Evolutionary conservation across 2,329 filamentous ascomycete genomes (phyloP).

Genomic region (Aspergillus bombycis): DNA sequence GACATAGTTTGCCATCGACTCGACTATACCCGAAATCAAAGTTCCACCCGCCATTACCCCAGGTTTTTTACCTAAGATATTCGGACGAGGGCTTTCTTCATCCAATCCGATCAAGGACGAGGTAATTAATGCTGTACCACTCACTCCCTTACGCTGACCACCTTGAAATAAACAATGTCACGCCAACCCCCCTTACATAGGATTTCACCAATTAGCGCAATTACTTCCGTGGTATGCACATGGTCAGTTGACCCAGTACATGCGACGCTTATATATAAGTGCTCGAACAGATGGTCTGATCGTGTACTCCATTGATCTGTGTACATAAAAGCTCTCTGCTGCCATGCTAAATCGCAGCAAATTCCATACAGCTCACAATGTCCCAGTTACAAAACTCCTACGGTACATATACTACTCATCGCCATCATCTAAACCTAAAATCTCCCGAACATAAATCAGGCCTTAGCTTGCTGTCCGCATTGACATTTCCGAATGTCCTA

Average conservation of each 20-base stretch:
- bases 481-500: slow-evolving; percentile 4
- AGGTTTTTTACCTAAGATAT: neutral
- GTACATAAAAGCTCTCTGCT: neutral
- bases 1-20: neutral
- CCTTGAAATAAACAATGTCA: neutral
- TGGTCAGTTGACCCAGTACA: neutral
- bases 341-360: neutral
- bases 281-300: neutral
- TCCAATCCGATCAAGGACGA: neutral
- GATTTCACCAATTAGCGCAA: neutral
- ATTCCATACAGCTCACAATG: neutral
- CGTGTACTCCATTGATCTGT: neutral
- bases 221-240: neutral
- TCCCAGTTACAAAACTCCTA: neutral
- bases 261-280: neutral
- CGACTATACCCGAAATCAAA: neutral
- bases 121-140: neutral
- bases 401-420: neutral
- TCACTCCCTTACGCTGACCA: neutral
- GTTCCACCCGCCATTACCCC: neutral
- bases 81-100: neutral
- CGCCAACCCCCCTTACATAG: neutral
- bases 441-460: neutral
- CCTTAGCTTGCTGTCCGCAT: neutral
- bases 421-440: slow-evolving; percentile 11